Conservation (phyloP, 1,284 basidiomycete species). For the Apiotrichum veenhuisii region DNA sequence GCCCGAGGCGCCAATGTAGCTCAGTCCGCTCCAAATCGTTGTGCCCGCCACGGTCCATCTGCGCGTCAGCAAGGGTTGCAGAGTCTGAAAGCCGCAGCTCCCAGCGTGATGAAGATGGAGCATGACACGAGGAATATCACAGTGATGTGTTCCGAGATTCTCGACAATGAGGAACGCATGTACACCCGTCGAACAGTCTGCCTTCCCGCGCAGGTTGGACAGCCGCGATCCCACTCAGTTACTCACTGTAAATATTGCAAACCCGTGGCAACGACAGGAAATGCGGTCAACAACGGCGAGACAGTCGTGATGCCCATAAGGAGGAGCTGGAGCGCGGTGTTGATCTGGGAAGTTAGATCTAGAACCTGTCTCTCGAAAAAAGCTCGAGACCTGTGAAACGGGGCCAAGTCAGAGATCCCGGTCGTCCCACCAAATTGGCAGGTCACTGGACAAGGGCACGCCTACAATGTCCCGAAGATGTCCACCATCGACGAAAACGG, state of each 20-base stretch:
- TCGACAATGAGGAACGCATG: too few relatives aligned
- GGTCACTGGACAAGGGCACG: too few relatives aligned
- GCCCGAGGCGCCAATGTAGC: constrained; percentile 74
- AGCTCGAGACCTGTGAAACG: too few relatives aligned
- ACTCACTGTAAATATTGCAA: constrained; percentile 65
- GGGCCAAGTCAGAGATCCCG: too few relatives aligned
- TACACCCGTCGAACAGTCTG: too few relatives aligned
- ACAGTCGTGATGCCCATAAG: constrained; percentile 86
- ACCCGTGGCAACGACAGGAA: constrained; percentile 56
- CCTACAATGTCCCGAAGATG: too few relatives aligned
- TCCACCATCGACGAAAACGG: too few relatives aligned
- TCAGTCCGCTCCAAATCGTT: constrained; percentile 86
- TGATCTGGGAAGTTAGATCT: constrained; percentile 60
- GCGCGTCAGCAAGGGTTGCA: constrained; percentile 3
- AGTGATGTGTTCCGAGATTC: too few relatives aligned
- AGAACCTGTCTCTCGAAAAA: background rate
- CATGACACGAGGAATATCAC: too few relatives aligned
- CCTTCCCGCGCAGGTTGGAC: background rate
- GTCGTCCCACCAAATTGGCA: too few relatives aligned
- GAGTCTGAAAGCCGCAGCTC: too few relatives aligned
- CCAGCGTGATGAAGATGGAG: too few relatives aligned
- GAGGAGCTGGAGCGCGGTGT: constrained; percentile 85
- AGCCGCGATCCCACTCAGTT: background rate
- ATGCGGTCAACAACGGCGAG: constrained; percentile 65
- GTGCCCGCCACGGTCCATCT: constrained; percentile 84